These are phyloP conservation scores for Spiraea crenata DNA, from an alignment of 331 rosid species.

Conservation along the genomic window DNA sequence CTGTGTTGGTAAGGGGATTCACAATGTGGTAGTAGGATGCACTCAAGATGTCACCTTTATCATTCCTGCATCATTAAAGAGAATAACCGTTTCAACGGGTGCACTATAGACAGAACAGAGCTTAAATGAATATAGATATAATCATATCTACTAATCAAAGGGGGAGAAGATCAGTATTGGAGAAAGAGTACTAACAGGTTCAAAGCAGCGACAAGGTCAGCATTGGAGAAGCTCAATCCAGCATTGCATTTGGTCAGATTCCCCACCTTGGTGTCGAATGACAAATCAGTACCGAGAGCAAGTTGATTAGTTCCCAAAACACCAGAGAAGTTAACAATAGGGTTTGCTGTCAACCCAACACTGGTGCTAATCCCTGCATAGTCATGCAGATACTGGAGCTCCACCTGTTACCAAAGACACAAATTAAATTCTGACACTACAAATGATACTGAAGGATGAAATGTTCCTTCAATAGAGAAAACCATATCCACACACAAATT, in stretches of 20 bases:
- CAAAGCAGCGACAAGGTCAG: conserved; percentile 68
- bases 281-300: conserved; percentile 74
- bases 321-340: conserved; percentile 77
- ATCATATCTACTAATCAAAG: background rate
- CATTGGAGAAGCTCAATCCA: conserved; percentile 65
- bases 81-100: background rate
- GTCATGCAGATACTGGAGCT: conserved; percentile 79
- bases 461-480: background rate
- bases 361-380: conserved; percentile 77
- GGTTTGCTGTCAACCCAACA: conserved; percentile 82
- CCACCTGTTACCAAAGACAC: conserved; percentile 51
- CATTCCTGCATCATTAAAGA: conserved; percentile 55
- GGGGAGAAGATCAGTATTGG: too few relatives aligned
- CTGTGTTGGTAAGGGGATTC: conserved; percentile 53
- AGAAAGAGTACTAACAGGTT: conserved; percentile 50
- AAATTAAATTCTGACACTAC: background rate
- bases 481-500: background rate
- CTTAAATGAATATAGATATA: background rate
- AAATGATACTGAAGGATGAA: background rate
- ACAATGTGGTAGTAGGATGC: conserved; percentile 78
- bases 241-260: conserved; percentile 60
- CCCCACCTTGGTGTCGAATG: conserved; percentile 71
- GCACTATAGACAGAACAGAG: background rate
- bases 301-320: conserved; percentile 59
- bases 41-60: conserved; percentile 69